Evolutionary conservation across 768 basidiomycete species (phyloP).

Genomic region (Lactarius psammicola): DNA sequence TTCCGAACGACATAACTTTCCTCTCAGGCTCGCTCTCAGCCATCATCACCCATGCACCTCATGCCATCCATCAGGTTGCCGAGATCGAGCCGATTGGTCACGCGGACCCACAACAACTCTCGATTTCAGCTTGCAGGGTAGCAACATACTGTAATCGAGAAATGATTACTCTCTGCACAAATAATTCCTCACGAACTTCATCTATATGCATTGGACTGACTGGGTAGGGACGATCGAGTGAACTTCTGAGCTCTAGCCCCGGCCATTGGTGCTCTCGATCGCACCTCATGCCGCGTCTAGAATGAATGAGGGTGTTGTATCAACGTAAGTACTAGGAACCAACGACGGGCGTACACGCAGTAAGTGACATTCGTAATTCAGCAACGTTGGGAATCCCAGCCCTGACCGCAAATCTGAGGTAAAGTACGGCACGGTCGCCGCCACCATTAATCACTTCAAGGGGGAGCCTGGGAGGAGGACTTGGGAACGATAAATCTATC

Average conservation of each 20-base stretch:
- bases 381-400: constrained; percentile 1
- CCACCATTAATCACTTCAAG: background rate
- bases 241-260: constrained; percentile 11
- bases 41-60: constrained; percentile 17
- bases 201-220: background rate
- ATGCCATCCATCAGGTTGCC: constrained; percentile 21
- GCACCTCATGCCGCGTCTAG: constrained; percentile 17
- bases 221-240: constrained; percentile 1
- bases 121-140: background rate
- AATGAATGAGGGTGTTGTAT: constrained; percentile 15
- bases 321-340: constrained; percentile 28
- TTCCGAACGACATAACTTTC: constrained; percentile 22
- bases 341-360: constrained; percentile 2
- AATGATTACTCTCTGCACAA: background rate
- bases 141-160: background rate
- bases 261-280: constrained; percentile 25
- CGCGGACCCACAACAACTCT: constrained; percentile 4
- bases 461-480: background rate
- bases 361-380: constrained; percentile 18
- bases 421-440: constrained; percentile 22
- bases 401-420: constrained; percentile 23
- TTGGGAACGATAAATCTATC: background rate
- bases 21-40: background rate
- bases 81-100: constrained; percentile 22
- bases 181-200: background rate